Evolutionary conservation across 148 eudicot species (phyloP), one percentile per base, ranked within the genome.

Genomic region (Chenopodium formosanum): DNA sequence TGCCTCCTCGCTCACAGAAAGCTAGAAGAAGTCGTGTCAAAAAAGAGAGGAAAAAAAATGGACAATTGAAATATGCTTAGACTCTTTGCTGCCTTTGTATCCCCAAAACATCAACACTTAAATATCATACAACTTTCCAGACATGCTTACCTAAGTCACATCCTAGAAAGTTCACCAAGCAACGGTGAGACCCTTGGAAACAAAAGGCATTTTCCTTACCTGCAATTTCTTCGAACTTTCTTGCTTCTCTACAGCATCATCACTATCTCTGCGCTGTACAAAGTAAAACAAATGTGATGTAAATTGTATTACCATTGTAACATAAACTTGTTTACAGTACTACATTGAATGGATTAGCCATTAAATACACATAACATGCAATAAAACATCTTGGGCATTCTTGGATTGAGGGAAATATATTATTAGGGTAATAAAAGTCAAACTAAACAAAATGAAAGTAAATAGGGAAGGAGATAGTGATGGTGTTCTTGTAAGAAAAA

Each of bases 151-250:
- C 27, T 67, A 17, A 44, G 44, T 23, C 67, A 56, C n/a, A 22
- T 10, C 53, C 62, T 73, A n/a, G 31, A 37, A 62, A 72, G 22
- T 44, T 19, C 32, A 4, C 40, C 31, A 53, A 62, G 27, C 12
- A n/a, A 44, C 16, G 22, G 31, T 2, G 22, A 29, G 22, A 44
- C 44, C 48, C 5, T 50, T 25, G 37, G 22, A 23, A 40, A 46
- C 50, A 69, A 71, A 29, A 37, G 70, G 67, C 80, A 79, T 60
- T n/a, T 56, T 13, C 22, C 64, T 76, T 84, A 90, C 91, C 91
- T 86, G 82, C 78, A 76, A 82, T 71, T 90, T 86, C 85, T 90
- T 91, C 60, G 78, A 50, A 11, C 58, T 77, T 62, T 73, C 78
- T 53, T 85, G 87, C 78, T 83, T 79, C 40, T 65, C 69, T 47